phyloP scores from a whole-genome alignment of 176 grass and related monocot genomes.

The Puccinellia tenuiflora region DNA sequence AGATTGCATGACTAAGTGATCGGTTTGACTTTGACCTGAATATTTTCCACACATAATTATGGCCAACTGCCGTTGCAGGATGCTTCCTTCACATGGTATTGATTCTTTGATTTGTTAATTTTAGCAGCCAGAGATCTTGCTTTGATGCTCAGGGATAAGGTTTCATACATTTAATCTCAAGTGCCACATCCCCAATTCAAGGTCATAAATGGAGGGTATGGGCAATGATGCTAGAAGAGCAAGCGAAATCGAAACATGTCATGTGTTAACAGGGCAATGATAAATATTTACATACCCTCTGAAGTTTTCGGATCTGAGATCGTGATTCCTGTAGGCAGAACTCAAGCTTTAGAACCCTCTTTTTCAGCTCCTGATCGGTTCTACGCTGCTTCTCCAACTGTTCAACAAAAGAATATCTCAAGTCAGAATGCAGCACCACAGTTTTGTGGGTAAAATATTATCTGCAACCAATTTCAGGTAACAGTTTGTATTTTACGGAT shows the following conservation, averaged over 20 bases:
- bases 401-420: slow-evolving; percentile 8
- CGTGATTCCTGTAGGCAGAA: slow-evolving; percentile 95
- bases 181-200: not conserved
- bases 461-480: not conserved
- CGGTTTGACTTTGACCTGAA: slow-evolving; percentile 29
- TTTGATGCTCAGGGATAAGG: not conserved
- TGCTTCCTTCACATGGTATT: slow-evolving; percentile 14
- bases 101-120: slow-evolving; percentile 41
- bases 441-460: not conserved
- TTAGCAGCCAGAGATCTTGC: slow-evolving; percentile 5
- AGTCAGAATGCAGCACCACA: not conserved
- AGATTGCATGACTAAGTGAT: not conserved
- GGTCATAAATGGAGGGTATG: too few relatives aligned
- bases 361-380: slow-evolving; percentile 81
- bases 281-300: slow-evolving; percentile 47
- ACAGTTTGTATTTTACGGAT: not conserved
- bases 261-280: not conserved
- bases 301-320: slow-evolving; percentile 80
- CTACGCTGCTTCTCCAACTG: slow-evolving; percentile 83
- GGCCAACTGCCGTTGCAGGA: slow-evolving; percentile 4
- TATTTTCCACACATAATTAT: slow-evolving; percentile 11
- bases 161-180: slow-evolving; percentile 3
- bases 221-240: not conserved
- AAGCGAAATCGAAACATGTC: not conserved
- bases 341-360: slow-evolving; percentile 90